Percentiles rank a stretch among this genome's conserved stretches.
phyloP scores from a whole-genome alignment of 305 asterid genomes.

The Caryopteris hybrid region DNA sequence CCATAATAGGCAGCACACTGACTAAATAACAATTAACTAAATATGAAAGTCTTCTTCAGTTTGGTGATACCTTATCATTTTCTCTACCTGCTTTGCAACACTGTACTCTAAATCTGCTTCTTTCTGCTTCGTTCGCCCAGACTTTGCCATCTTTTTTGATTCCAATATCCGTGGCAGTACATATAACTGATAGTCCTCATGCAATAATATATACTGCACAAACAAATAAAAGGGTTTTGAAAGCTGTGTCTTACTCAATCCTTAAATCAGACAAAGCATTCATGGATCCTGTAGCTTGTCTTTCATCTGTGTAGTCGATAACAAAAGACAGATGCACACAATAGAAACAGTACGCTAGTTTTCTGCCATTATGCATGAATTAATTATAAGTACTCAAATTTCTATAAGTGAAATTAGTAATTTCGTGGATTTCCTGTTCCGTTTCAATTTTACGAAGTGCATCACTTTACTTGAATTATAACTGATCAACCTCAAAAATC shows the following conservation, averaged over 20 bases:
- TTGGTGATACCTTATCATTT: slow-evolving; percentile 88
- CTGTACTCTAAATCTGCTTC: slow-evolving; percentile 99
- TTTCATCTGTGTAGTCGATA: not conserved
- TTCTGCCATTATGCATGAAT: not conserved
- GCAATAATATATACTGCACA: slow-evolving; percentile 81
- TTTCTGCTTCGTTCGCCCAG: slow-evolving; percentile 92
- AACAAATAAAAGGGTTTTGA: slow-evolving; percentile 12
- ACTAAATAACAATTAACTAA: slow-evolving; percentile 5
- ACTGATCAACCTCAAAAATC: not conserved
- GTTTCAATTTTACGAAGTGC: slow-evolving; percentile 4
- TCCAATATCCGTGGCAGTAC: slow-evolving; percentile 90
- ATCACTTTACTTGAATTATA: not conserved
- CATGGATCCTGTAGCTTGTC: slow-evolving; percentile 1
- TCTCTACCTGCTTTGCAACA: slow-evolving; percentile 99
- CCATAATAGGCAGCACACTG: not conserved
- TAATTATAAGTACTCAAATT: not conserved
- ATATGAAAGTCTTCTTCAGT: slow-evolving; percentile 12
- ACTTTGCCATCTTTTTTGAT: slow-evolving; percentile 96
- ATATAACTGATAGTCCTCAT: slow-evolving; percentile 84
- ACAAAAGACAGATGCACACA: not conserved
- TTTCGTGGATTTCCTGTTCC: too few species aligned
- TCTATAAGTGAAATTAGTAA: too few species aligned
- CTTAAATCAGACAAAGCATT: slow-evolving; percentile 10
- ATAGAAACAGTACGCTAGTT: not conserved
- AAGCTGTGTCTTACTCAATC: slow-evolving; percentile 11